Evolutionary conservation across 495 filamentous ascomycete genomes (phyloP).

Genomic region (Penicillium cataractarum): DNA sequence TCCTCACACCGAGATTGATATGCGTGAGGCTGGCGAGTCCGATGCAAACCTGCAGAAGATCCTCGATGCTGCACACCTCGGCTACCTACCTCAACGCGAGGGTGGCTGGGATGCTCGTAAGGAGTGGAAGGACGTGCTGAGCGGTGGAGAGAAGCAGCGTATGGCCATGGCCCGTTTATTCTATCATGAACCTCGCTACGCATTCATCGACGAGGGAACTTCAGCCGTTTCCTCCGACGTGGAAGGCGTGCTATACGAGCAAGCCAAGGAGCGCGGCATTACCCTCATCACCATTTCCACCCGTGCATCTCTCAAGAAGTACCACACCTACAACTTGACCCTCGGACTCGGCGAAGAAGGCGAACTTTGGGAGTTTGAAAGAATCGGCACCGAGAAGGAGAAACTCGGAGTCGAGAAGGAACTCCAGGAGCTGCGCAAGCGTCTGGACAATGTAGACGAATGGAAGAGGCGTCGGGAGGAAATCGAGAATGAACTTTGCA

Average conservation of each 20-base stretch:
- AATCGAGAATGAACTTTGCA: conserved; percentile 70
- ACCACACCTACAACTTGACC: conserved; percentile 86
- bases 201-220: conserved; percentile 93
- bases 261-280: conserved; percentile 87
- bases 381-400: conserved; percentile 90
- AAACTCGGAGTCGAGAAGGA: conserved; percentile 90
- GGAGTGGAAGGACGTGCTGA: conserved; percentile 97
- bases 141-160: conserved; percentile 97
- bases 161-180: conserved; percentile 87
- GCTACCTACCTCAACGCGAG: conserved; percentile 88
- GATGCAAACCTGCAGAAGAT: conserved; percentile 76
- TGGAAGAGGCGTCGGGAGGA: conserved; percentile 79
- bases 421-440: conserved; percentile 77
- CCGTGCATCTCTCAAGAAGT: conserved; percentile 88
- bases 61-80: conserved; percentile 80
- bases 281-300: conserved; percentile 95
- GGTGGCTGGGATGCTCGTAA: conserved; percentile 96
- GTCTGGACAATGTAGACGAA: conserved; percentile 76
- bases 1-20: conserved; percentile 90
- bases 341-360: conserved; percentile 71
- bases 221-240: conserved; percentile 92
- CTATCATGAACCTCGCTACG: conserved; percentile 94
- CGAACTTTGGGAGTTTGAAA: conserved; percentile 81
- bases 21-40: conserved; percentile 76
- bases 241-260: conserved; percentile 91